Base-by-base conservation (phyloP, 257 asterid species). In the Oldenlandia corymbosa region DNA sequence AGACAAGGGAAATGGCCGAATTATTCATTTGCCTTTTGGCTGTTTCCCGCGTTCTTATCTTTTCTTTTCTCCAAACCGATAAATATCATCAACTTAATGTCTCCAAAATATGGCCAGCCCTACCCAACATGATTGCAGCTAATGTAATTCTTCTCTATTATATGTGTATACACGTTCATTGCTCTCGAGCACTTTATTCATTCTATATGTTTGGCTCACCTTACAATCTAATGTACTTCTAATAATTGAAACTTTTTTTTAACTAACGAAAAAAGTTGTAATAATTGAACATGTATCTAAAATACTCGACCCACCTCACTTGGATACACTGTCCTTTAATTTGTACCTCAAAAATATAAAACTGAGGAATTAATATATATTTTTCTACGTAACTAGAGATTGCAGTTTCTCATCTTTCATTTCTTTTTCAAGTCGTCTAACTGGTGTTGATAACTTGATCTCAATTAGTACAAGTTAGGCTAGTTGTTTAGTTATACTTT, bases 21-120 rank as follows among this genome's bases (percentile, higher is more conserved):
- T 37, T 52, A 27, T 52, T 24, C 55, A 39, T 53, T 10, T 20
- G 5, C n/a, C n/a, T 17, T 28, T 30, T 55, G 64, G 70, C 5
- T 28, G 70, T 46, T 21, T 18, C 43, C 53, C 10, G 23, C 13
- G 18, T 21, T 66, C 47, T 66, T 54, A 43, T 66, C 64, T 24
- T 30, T 2, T n/a, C 66, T 53, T 26, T 3, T 23, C 3, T 6
- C 46, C 27, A 18, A 42, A 5, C 58, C 48, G 47, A 62, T 62
- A 30, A 47, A 7, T 55, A 34, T 31, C 36, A 47, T 49, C 34
- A 49, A 14, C 16, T 30, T 6, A 20, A 67, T 57, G 72, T 68
- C 66, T 68, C 66, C 72, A 31, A n/a, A n/a, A 24, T 41, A 58
- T 10, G 10, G 48, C 60, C 57, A 24, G 43, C 66, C 66, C 39